These are phyloP conservation scores for Clarireedia monteithiana DNA, from an alignment of 2,329 filamentous ascomycete species.

Conservation along the genomic window DNA sequence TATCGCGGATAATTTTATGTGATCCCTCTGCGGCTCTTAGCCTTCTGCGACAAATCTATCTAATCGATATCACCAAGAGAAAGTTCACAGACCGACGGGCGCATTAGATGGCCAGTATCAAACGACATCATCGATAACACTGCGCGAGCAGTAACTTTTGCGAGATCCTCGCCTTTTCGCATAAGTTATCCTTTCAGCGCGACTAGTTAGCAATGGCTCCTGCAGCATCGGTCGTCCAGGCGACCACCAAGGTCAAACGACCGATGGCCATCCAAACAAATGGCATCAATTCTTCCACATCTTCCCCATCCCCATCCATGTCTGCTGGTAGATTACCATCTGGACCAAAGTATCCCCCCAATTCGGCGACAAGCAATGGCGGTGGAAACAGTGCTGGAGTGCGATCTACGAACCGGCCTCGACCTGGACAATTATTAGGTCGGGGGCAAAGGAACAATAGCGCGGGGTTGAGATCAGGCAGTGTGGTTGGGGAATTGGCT, in stretches of 20 bases:
- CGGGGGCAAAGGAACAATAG: conserved; percentile 43
- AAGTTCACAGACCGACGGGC: background rate
- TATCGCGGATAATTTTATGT: too few relatives aligned
- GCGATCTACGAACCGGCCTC: conserved; percentile 48
- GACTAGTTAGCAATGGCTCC: conserved; percentile 22
- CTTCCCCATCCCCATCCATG: conserved; percentile 40
- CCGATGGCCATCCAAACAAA: conserved; percentile 47
- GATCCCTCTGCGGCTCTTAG: too few relatives aligned
- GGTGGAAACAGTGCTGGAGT: conserved; percentile 29
- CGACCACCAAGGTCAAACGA: conserved; percentile 55
- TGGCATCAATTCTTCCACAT: conserved; percentile 40
- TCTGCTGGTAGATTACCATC: conserved; percentile 49
- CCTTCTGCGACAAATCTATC: background rate
- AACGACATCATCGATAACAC: conserved; percentile 15
- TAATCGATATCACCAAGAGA: background rate
- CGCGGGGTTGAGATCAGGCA: conserved; percentile 41
- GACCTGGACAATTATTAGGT: conserved; percentile 37
- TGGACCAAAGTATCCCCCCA: conserved; percentile 43
- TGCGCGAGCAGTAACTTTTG: conserved; percentile 3
- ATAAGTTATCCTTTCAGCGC: background rate
- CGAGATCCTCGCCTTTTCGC: background rate
- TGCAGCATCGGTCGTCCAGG: conserved; percentile 22
- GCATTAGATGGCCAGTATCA: conserved; percentile 18
- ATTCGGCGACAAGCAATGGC: conserved; percentile 39
- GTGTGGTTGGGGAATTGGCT: conserved; percentile 37